Evolutionary conservation across 345 rosid genomes (phyloP).

Genomic region (Psidium friedrichsthalianum): DNA sequence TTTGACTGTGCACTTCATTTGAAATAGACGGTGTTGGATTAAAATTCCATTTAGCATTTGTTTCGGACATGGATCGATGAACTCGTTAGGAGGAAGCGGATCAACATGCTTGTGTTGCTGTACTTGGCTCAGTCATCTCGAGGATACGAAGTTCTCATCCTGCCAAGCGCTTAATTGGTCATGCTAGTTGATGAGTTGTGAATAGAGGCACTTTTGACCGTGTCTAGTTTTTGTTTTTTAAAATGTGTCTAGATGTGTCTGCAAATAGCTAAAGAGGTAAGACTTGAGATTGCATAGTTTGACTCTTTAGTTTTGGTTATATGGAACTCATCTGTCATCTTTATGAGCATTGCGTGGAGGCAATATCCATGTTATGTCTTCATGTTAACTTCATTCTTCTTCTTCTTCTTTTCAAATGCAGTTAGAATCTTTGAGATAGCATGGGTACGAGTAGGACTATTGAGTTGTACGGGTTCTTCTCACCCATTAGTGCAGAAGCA

Average conservation of each 20-base stretch:
- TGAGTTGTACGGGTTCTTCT: slow-evolving; percentile 5
- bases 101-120: neutral
- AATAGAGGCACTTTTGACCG: neutral
- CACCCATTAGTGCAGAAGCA: neutral
- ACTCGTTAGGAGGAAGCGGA: neutral
- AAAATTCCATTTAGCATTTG: neutral
- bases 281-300: neutral
- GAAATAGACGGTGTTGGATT: neutral
- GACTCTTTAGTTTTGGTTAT: neutral
- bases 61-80: neutral
- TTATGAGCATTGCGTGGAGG: neutral
- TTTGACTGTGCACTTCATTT: neutral
- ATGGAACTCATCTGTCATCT: neutral
- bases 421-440: neutral
- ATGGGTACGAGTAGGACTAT: slow-evolving; percentile 4
- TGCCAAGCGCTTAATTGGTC: neutral
- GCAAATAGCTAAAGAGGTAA: neutral
- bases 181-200: neutral
- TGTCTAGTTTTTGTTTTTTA: neutral
- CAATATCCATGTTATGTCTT: neutral
- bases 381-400: neutral
- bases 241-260: neutral
- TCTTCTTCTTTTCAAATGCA: neutral
- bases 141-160: neutral
- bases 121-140: neutral